Conservation (phyloP, 192 early-diverging fungal genomes). For the Podila verticillata region DNA sequence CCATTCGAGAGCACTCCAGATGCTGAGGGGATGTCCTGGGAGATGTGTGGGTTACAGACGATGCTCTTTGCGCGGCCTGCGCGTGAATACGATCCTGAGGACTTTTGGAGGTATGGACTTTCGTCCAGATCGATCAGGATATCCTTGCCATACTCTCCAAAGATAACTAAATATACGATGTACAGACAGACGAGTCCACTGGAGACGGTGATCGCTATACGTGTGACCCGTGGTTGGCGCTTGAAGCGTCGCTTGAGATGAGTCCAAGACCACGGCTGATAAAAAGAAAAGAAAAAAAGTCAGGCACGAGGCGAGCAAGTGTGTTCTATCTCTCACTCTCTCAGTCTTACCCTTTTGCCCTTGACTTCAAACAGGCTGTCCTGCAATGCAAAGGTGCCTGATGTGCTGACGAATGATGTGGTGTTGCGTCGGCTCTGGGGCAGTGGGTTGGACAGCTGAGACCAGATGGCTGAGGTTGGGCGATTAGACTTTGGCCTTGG, state of each 20-base stretch:
- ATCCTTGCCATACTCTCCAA: not conserved
- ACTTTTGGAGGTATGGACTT: not conserved
- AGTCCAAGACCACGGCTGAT: constrained; percentile 38
- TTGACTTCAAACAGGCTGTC: not conserved
- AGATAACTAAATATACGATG: not conserved
- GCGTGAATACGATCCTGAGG: not conserved
- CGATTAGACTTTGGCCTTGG: not conserved
- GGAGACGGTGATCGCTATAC: constrained; percentile 4
- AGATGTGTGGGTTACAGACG: constrained; percentile 15
- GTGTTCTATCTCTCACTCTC: not conserved
- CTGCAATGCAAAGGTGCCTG: not conserved
- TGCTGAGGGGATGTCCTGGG: constrained; percentile 8
- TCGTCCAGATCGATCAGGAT: not conserved
- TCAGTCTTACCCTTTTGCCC: not conserved
- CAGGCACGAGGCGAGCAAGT: not conserved
- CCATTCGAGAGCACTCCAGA: constrained; percentile 61
- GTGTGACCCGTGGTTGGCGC: constrained; percentile 9
- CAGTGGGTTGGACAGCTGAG: constrained; percentile 11
- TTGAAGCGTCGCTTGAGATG: constrained; percentile 7
- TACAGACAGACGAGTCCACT: constrained; percentile 19
- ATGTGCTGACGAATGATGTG: not conserved
- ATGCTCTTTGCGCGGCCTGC: constrained; percentile 17
- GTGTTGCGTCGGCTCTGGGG: not conserved
- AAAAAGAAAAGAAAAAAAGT: not conserved
- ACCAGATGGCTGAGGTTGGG: constrained; percentile 23